phyloP scores from a whole-genome alignment of 2,329 filamentous ascomycete species.

The Pyricularia sp. region DNA sequence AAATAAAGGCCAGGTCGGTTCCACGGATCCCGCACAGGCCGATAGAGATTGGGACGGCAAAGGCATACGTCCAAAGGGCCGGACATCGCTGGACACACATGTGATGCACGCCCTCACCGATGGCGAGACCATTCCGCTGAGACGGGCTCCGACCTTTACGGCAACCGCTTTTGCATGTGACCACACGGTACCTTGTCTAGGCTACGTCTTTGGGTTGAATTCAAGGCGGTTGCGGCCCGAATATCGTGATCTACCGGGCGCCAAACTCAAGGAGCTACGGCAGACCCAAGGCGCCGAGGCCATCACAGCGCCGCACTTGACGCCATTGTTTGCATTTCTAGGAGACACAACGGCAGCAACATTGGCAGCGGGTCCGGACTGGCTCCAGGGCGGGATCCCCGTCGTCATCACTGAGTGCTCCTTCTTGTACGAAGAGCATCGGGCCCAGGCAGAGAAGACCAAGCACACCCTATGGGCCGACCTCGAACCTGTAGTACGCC shows the following conservation, averaged over 20 bases:
- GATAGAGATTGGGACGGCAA: conserved; percentile 5
- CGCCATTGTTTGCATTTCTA: conserved; percentile 36
- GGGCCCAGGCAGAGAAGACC: conserved; percentile 31
- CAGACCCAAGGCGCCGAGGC: conserved; percentile 19
- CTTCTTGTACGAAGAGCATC: conserved; percentile 33
- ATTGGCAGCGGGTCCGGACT: conserved; percentile 21
- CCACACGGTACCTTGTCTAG: conserved; percentile 36
- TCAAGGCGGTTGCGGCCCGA: conserved; percentile 28
- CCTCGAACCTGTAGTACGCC: conserved; percentile 31
- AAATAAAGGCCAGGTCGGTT: neutral
- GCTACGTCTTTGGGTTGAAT: conserved; percentile 33
- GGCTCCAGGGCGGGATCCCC: conserved; percentile 27
- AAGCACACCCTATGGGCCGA: conserved; percentile 38
- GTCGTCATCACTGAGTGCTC: conserved; percentile 42
- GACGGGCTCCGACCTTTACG: conserved; percentile 24
- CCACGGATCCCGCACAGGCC: neutral
- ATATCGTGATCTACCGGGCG: conserved; percentile 23
- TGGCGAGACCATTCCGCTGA: conserved; percentile 26
- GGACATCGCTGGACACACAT: conserved; percentile 24
- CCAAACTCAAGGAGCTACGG: conserved; percentile 27
- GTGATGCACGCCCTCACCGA: conserved; percentile 24
- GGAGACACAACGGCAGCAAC: conserved; percentile 34
- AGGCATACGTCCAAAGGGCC: neutral
- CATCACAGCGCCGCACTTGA: conserved; percentile 28
- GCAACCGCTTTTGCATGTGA: conserved; percentile 34